Base-by-base conservation (phyloP, 495 filamentous ascomycete species). In the Penicillium dipodomyicola region DNA sequence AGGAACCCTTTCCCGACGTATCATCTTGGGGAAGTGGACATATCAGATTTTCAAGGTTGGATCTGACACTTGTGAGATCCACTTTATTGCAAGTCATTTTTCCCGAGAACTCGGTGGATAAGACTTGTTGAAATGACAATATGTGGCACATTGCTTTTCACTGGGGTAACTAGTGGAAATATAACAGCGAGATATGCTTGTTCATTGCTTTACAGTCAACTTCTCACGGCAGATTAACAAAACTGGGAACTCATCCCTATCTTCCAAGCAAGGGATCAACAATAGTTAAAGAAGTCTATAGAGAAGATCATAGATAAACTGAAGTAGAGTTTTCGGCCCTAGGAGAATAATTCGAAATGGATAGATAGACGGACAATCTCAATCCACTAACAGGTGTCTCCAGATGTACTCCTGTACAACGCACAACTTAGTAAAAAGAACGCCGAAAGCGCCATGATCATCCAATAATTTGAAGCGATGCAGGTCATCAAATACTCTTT, bases 1-100 rank as follows among this genome's bases (percentile, higher is more conserved):
- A 19, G 22, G 42, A 29, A 29, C 4, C 2, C 4, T 43, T 62
- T 55, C 32, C 45, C 23, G 60, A 62, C 42, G 43, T 47, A 29
- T 62, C 56, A 55, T 29, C 7, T 52, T 27, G 35, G 23, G 9
- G 17, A 11, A 33, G 43, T 32, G 33, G 57, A 59, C 42, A 35
- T 54, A 40, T 59, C 57, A 49, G 15, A 58, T 58, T 42, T 29
- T 8, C 6, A 29, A 29, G 27, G 27, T 29, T 25, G 14, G 2
- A 20, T 27, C 15, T 39, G 8, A 25, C 42, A 37, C 30, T 33
- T 14, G 12, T 14, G 2, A 19, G 22, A 37, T 47, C 52, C 52
- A 54, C 52, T 39, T 47, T 7, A 23, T 35, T 45, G 52, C 52
- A 52, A 2, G 25, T 5, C 14, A 52, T 9, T 40, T 45, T 49